These are phyloP conservation scores for Akebia trifoliata DNA, from an alignment of 164 flowering plant species.

Conservation along the genomic window DNA sequence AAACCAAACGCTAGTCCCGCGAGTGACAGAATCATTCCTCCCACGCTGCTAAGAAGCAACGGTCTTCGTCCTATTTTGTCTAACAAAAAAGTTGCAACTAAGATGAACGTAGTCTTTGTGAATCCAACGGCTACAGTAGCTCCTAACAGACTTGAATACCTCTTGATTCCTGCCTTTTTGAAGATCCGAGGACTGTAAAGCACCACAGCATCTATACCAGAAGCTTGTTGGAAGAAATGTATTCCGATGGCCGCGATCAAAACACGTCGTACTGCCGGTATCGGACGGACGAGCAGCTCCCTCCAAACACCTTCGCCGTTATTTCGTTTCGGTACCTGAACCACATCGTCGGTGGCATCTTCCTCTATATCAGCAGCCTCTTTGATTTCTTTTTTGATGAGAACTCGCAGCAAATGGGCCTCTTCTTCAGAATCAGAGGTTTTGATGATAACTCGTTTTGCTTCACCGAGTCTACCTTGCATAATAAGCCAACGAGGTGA, in stretches of 20 bases:
- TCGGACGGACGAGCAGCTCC: constrained; percentile 55
- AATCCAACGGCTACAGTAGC: constrained; percentile 70
- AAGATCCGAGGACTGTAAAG: constrained; percentile 66
- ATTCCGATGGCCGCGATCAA: constrained; percentile 55
- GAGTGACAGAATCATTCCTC: constrained; percentile 53
- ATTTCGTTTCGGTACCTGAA: constrained; percentile 27
- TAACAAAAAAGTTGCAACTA: constrained; percentile 50
- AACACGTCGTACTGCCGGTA: constrained; percentile 54
- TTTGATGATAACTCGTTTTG: constrained; percentile 42
- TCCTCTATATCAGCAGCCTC: constrained; percentile 54
- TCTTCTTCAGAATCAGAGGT: constrained; percentile 53
- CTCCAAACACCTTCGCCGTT: constrained; percentile 60
- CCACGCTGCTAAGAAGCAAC: constrained; percentile 47
- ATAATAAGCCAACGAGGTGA: constrained; percentile 80
- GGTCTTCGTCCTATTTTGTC: constrained; percentile 63
- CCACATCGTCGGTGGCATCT: constrained; percentile 42
- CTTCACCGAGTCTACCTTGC: constrained; percentile 69
- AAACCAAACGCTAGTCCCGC: constrained; percentile 30
- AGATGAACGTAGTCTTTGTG: constrained; percentile 45
- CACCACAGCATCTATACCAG: constrained; percentile 71
- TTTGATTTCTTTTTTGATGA: too few relatives aligned
- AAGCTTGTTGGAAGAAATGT: constrained; percentile 69
- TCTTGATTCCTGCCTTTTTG: constrained; percentile 52
- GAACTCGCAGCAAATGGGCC: constrained; percentile 35
- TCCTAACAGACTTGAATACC: constrained; percentile 26